Evolutionary conservation across 352 stramenopile species (phyloP).

Genomic region (Globisporangium barbulae): DNA sequence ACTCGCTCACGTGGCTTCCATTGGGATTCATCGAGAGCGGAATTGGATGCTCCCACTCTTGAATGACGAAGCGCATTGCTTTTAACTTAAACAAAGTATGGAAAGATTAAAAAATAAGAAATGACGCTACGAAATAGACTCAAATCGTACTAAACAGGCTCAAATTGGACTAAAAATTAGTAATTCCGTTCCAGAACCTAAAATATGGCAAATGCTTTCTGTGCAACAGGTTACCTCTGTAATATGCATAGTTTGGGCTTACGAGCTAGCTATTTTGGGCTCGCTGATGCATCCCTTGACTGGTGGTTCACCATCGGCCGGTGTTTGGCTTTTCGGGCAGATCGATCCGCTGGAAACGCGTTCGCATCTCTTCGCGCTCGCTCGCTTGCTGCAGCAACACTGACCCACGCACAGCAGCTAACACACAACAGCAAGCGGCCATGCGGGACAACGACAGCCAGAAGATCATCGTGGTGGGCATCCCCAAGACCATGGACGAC

Average conservation of each 20-base stretch:
- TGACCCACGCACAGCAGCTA: background rate
- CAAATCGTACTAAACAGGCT: too few relatives aligned
- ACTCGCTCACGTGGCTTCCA: too few relatives aligned
- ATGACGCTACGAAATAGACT: too few relatives aligned
- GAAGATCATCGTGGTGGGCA: conserved; percentile 84
- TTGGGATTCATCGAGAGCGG: too few relatives aligned
- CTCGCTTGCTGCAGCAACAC: background rate
- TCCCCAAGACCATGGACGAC: conserved; percentile 74
- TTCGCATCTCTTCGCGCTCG: conserved; percentile 11
- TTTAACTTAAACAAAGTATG: too few relatives aligned
- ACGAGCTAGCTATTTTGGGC: background rate
- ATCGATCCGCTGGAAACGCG: background rate
- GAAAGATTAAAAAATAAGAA: too few relatives aligned
- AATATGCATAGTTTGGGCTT: conserved; percentile 1
- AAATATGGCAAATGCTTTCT: too few relatives aligned
- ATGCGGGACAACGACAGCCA: conserved; percentile 79
- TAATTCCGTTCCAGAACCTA: too few relatives aligned
- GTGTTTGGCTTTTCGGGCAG: background rate
- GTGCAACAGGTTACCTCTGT: background rate
- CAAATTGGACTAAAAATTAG: too few relatives aligned
- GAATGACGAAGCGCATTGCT: too few relatives aligned
- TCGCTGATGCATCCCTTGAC: background rate
- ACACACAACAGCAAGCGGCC: background rate
- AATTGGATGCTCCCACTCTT: too few relatives aligned
- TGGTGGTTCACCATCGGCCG: background rate